Evolutionary conservation across 805 yeast species (phyloP).

Genomic region (Hanseniaspora lachancei): DNA sequence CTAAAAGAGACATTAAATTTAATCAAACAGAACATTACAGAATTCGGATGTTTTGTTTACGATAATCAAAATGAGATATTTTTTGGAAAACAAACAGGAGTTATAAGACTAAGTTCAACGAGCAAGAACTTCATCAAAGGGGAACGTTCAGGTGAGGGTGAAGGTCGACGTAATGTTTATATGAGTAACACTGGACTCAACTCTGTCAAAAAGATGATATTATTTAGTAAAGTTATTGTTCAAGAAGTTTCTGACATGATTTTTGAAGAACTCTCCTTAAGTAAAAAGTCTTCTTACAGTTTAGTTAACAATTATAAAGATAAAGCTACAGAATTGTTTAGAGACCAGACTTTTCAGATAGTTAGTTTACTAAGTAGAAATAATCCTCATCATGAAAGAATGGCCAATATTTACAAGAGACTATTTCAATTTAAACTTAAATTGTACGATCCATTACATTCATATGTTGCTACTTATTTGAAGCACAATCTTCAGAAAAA

Average conservation of each 20-base stretch:
- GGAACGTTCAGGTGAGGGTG: background rate
- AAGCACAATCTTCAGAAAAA: slow-evolving; percentile 28
- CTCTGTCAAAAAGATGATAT: slow-evolving; percentile 76
- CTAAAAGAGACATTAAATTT: slow-evolving; percentile 30
- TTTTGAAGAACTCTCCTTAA: slow-evolving; percentile 31
- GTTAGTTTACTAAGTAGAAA: background rate
- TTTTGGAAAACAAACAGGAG: slow-evolving; percentile 76
- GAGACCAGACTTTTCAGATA: slow-evolving; percentile 7
- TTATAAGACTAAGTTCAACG: slow-evolving; percentile 58
- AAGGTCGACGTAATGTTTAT: background rate
- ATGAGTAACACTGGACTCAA: slow-evolving; percentile 44
- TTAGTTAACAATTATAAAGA: background rate
- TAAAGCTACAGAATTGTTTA: background rate
- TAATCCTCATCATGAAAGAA: slow-evolving; percentile 1
- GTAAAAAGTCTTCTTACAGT: background rate
- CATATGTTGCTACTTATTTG: slow-evolving; percentile 60
- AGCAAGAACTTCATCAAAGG: slow-evolving; percentile 6
- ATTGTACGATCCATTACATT: slow-evolving; percentile 82
- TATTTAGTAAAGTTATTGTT: slow-evolving; percentile 58
- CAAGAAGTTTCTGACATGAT: slow-evolving; percentile 44
- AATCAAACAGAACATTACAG: slow-evolving; percentile 52
- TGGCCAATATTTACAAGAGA: background rate
- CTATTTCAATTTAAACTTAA: slow-evolving; percentile 35
- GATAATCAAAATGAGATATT: slow-evolving; percentile 48
- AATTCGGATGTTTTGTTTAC: slow-evolving; percentile 74